Evolutionary conservation across 768 basidiomycete species (phyloP).

Genomic region (Amanita exitialis): DNA sequence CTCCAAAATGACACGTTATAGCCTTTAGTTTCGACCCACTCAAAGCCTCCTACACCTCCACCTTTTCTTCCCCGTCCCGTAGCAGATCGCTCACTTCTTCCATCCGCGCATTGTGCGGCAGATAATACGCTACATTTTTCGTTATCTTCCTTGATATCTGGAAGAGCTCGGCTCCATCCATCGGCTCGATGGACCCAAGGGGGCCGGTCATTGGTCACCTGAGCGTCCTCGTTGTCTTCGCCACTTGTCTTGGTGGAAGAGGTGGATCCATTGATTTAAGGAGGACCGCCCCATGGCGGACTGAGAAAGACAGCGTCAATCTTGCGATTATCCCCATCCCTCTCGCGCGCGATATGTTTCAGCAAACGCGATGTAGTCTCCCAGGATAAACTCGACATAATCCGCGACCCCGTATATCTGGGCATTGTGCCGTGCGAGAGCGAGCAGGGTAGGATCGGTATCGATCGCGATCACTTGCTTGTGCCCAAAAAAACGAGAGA

Average conservation of each 20-base stretch:
- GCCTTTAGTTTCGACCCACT: conserved; percentile 92
- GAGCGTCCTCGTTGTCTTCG: background rate
- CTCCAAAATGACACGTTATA: conserved; percentile 90
- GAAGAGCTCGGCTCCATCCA: conserved; percentile 81
- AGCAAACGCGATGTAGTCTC: conserved; percentile 79
- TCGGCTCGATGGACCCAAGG: conserved; percentile 65
- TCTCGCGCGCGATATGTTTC: conserved; percentile 30
- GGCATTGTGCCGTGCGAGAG: conserved; percentile 90
- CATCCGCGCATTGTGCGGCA: conserved; percentile 75
- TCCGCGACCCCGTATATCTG: conserved; percentile 90
- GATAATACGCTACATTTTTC: conserved; percentile 77
- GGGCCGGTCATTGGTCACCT: conserved; percentile 23
- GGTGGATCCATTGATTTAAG: conserved; percentile 42
- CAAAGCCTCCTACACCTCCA: conserved; percentile 97
- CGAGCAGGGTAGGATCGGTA: conserved; percentile 72
- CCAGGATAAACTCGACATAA: conserved; percentile 88
- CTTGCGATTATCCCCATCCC: conserved; percentile 26
- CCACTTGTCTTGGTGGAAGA: conserved; percentile 6
- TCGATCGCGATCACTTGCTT: conserved; percentile 89
- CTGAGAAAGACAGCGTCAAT: conserved; percentile 91
- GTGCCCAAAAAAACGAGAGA: background rate
- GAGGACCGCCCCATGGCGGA: conserved; percentile 93
- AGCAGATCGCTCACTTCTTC: conserved; percentile 51
- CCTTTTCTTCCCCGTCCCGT: conserved; percentile 32
- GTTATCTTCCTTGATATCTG: conserved; percentile 60